Evolutionary conservation across 441 rosid species (phyloP).

Genomic region (Isatis lusitanica): DNA sequence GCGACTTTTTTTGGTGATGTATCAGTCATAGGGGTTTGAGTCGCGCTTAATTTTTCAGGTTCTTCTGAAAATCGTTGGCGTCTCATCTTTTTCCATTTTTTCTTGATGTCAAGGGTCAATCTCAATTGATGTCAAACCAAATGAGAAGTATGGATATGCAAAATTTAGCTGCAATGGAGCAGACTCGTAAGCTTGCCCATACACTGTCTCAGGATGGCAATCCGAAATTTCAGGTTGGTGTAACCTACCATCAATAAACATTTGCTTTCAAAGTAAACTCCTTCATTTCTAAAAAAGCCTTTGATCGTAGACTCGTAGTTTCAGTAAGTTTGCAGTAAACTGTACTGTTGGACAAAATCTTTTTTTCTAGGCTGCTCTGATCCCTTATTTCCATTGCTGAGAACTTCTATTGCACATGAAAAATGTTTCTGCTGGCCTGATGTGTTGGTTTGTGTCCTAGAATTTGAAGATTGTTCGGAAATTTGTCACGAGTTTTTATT

Average conservation of each 20-base stretch:
- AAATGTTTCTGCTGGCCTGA: not conserved
- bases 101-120: slow-evolving; percentile 55
- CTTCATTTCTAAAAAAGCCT: not conserved
- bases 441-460: slow-evolving; percentile 13
- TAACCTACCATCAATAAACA: not conserved
- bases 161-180: slow-evolving; percentile 91
- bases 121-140: slow-evolving; percentile 65
- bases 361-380: slow-evolving; percentile 9
- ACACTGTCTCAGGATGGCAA: slow-evolving; percentile 85
- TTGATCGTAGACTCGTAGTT: not conserved
- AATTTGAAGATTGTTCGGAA: not conserved
- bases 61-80: slow-evolving; percentile 7
- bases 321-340: slow-evolving; percentile 9
- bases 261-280: slow-evolving; percentile 18
- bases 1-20: not conserved
- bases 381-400: slow-evolving; percentile 14
- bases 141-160: slow-evolving; percentile 62
- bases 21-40: slow-evolving; percentile 1
- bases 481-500: not conserved
- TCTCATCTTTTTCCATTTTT: not conserved
- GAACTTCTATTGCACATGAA: slow-evolving; percentile 6
- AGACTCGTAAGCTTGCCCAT: slow-evolving; percentile 93
- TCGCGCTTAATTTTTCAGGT: not conserved
- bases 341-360: slow-evolving; percentile 12
- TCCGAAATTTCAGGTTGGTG: slow-evolving; percentile 92